phyloP scores from a whole-genome alignment of 768 basidiomycete species.

The Nidularia pulvinata region DNA sequence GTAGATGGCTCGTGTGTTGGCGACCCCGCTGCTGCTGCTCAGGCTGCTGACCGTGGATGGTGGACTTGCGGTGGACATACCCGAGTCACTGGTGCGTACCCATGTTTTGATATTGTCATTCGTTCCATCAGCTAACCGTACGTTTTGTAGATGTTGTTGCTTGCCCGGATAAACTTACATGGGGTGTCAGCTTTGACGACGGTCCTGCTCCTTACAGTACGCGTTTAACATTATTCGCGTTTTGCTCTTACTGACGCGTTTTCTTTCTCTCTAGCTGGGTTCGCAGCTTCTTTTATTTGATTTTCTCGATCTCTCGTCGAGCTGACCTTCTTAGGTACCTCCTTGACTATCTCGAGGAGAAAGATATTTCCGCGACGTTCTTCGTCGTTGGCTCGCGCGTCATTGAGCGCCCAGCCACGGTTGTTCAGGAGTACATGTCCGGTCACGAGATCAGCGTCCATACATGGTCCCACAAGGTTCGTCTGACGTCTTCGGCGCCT shows the following conservation, averaged over 20 bases:
- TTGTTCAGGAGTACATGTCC: slow-evolving; percentile 79
- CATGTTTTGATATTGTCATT: too few relatives aligned
- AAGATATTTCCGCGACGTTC: slow-evolving; percentile 80
- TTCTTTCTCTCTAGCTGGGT: slow-evolving; percentile 43
- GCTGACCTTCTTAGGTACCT: slow-evolving; percentile 48
- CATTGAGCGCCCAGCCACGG: slow-evolving; percentile 71
- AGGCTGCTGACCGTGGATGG: slow-evolving; percentile 75
- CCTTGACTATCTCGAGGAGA: slow-evolving; percentile 66
- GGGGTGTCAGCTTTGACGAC: slow-evolving; percentile 89
- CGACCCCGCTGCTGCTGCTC: slow-evolving; percentile 52
- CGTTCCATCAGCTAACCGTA: too few relatives aligned
- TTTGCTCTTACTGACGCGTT: neutral
- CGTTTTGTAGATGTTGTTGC: slow-evolving; percentile 57
- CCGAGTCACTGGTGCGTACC: slow-evolving; percentile 37
- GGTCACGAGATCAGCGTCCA: slow-evolving; percentile 85
- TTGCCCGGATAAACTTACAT: slow-evolving; percentile 69
- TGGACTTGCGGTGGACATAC: slow-evolving; percentile 87
- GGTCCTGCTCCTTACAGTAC: slow-evolving; percentile 84
- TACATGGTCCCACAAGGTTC: slow-evolving; percentile 86
- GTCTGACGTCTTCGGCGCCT: neutral
- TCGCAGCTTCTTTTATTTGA: slow-evolving; percentile 13
- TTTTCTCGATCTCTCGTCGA: slow-evolving; percentile 1
- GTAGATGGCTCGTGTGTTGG: slow-evolving; percentile 67
- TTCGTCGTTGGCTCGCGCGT: slow-evolving; percentile 90
- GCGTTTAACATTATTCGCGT: slow-evolving; percentile 19